Conservation (phyloP, 164 flowering plant species). For the Magnolia officinalis region DNA sequence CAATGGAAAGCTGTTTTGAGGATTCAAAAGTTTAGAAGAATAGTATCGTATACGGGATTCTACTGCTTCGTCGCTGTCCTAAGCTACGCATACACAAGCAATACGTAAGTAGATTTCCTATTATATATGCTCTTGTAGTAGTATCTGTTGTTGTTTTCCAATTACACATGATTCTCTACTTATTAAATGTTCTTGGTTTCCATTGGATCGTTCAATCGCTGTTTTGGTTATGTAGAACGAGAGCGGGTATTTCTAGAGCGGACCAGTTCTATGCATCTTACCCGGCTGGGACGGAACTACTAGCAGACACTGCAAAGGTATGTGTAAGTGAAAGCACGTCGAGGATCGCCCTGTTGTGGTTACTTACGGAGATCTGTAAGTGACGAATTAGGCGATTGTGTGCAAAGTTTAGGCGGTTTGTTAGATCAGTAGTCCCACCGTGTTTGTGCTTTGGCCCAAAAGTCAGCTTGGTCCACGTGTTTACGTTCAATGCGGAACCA, state of each 20-base stretch:
- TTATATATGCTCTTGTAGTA: background rate
- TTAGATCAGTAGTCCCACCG: no score
- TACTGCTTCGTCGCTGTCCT: conserved; percentile 53
- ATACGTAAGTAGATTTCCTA: conserved; percentile 54
- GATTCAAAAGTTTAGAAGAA: conserved; percentile 74
- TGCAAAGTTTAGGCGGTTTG: background rate
- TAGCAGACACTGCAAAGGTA: conserved; percentile 76
- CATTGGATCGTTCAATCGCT: background rate
- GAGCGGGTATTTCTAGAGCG: conserved; percentile 82
- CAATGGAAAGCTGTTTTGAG: conserved; percentile 48
- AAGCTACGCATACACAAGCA: conserved; percentile 61
- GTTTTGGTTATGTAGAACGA: conserved; percentile 50
- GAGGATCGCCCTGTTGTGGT: background rate
- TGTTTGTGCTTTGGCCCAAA: no score
- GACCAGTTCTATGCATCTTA: conserved; percentile 87
- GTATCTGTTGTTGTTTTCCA: background rate
- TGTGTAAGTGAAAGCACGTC: conserved; percentile 1
- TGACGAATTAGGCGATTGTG: background rate
- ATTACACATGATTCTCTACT: no score
- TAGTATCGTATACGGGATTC: conserved; percentile 62
- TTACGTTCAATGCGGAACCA: no score
- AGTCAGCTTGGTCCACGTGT: no score
- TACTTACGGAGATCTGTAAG: background rate
- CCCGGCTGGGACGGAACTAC: conserved; percentile 83
- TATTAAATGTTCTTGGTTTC: background rate